These are phyloP conservation scores for Borovskyia barvae DNA, from an alignment of 208 protist species.

Conservation along the genomic window DNA sequence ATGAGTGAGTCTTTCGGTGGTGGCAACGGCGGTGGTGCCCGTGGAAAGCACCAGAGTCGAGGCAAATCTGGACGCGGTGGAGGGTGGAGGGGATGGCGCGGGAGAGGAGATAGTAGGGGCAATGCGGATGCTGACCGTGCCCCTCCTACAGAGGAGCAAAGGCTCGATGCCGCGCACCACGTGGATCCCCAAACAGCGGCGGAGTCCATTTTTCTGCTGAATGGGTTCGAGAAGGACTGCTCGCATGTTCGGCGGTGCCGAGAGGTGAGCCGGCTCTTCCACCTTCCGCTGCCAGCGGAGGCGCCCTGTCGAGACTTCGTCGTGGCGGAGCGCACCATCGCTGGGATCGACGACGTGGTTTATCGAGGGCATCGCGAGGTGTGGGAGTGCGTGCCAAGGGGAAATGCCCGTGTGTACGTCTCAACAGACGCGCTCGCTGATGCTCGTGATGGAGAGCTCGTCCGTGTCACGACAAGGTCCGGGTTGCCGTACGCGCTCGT, in stretches of 20 bases:
- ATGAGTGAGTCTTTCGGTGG: too few species aligned
- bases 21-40: too few species aligned
- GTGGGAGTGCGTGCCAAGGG: slow-evolving; percentile 62
- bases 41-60: too few species aligned
- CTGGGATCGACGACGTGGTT: slow-evolving; percentile 49
- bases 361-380: slow-evolving; percentile 43
- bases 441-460: too few species aligned
- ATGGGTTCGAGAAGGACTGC: slow-evolving; percentile 23
- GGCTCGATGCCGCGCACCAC: too few species aligned
- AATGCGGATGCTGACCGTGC: too few species aligned
- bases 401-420: slow-evolving; percentile 47
- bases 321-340: slow-evolving; percentile 56
- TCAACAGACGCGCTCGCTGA: not conserved
- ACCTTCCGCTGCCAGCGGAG: not conserved
- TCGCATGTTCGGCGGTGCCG: slow-evolving; percentile 16
- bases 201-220: slow-evolving; percentile 9
- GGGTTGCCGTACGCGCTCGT: slow-evolving; percentile 16
- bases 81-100: too few species aligned
- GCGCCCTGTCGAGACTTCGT: slow-evolving; percentile 15
- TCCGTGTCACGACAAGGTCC: too few species aligned
- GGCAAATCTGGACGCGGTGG: too few species aligned
- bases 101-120: too few species aligned
- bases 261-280: slow-evolving; percentile 27
- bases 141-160: too few species aligned
- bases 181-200: not conserved